Evolutionary conservation across 352 stramenopile species (phyloP), one percentile per base, ranked within the genome.

Genomic region (Phytophthora pisi): DNA sequence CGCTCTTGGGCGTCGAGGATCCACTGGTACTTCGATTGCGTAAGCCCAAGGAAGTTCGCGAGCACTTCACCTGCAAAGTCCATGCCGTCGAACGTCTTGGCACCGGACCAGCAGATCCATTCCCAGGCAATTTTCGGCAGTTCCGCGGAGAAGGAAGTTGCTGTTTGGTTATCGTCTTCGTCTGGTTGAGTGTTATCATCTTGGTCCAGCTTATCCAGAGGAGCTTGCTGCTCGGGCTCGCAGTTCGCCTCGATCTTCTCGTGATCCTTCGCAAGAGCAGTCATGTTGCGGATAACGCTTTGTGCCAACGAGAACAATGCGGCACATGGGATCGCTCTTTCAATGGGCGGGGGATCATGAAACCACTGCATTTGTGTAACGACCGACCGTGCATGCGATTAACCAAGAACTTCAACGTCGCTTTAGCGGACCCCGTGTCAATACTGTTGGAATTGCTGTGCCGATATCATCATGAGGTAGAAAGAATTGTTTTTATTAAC

Each of bases 11-110:
- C 71, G 51, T 92, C 84, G 51, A 93, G 68, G 42, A 94, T 88
- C 84, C 88, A 94, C 65, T 94, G 86, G 61, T 93, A 94, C 65
- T 96, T 89, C 20, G 84, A 94, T 13, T 78, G 80, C n/a, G 82
- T 94, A 52, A 96, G 83, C 0, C 88, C 86, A 1, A 96, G 54
- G 64, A 96, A 96, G 53, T 92, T 85, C 36, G 84, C 86, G 5
- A 94, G 47, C 30, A 95, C 82, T 66, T 96, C 88, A 3, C 86
- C 88, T 0, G 76, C 85, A 75, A 96, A 96, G 45, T 94, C 86
- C 62, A 95, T 74, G 1, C 74, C 77, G 46, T 90, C 79, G 40
- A 79, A 91, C 1, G 86, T 86, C 64, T 86, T 93, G 18, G 70
- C 52, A 18, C 88, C 78, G 2, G 81, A 83, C 85, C 85, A 92